Conservation (phyloP, 495 filamentous ascomycete species). For the Niebla homalea region DNA sequence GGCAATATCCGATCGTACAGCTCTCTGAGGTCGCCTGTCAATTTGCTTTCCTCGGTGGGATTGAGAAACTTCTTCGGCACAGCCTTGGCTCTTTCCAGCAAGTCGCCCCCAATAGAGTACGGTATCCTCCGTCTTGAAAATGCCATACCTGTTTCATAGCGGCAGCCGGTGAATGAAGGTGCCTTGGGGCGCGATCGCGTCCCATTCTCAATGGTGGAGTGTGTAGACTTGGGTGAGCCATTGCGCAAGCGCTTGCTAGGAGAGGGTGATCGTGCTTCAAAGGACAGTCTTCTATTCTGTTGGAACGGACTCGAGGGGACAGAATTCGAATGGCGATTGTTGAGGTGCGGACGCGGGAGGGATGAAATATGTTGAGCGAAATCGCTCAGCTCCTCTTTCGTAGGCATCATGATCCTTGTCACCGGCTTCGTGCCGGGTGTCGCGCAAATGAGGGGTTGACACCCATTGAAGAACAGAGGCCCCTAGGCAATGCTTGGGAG, state of each 20-base stretch:
- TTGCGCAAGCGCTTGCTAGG: conserved; percentile 53
- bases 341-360: conserved; percentile 28
- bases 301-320: conserved; percentile 92
- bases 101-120: conserved; percentile 73
- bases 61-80: conserved; percentile 53
- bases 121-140: conserved; percentile 71
- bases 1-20: conserved; percentile 79
- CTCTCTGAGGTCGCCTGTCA: conserved; percentile 68
- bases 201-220: conserved; percentile 53
- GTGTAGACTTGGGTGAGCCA: conserved; percentile 79
- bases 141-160: conserved; percentile 66
- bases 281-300: conserved; percentile 69
- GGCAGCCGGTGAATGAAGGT: conserved; percentile 44
- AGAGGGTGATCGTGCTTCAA: conserved; percentile 75
- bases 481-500: too few species aligned
- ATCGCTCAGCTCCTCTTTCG: conserved; percentile 7
- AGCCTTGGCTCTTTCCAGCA: conserved; percentile 52
- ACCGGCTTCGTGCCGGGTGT: not conserved
- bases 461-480: conserved; percentile 1
- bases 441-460: conserved; percentile 6
- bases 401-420: conserved; percentile 8
- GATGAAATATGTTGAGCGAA: conserved; percentile 12
- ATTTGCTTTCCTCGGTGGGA: conserved; percentile 60
- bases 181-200: conserved; percentile 8
- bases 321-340: conserved; percentile 70